Conservation (phyloP, 2,329 filamentous ascomycete species). For the Ustilaginoidea virens region DNA sequence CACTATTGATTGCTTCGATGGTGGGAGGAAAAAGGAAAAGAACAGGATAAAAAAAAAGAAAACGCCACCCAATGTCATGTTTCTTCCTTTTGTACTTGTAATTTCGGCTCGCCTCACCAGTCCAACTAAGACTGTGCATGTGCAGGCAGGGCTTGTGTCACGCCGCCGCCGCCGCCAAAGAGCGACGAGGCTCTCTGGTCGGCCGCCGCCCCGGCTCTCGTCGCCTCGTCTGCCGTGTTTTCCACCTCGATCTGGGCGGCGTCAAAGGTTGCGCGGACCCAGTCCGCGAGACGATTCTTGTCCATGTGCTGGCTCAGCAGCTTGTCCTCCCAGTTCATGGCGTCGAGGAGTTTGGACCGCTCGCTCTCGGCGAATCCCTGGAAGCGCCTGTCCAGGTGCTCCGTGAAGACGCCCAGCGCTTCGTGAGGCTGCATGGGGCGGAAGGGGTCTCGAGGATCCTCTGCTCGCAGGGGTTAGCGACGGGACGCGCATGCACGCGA, state of each 20-base stretch:
- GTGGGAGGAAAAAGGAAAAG: background rate
- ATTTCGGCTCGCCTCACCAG: background rate
- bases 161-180: background rate
- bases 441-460: constrained; percentile 26
- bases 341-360: constrained; percentile 50
- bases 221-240: constrained; percentile 16
- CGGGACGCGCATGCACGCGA: constrained; percentile 1
- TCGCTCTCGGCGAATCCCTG: constrained; percentile 44
- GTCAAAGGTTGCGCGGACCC: constrained; percentile 32
- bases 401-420: constrained; percentile 42
- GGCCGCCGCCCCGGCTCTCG: constrained; percentile 6
- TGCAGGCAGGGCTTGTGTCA: no score
- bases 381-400: constrained; percentile 46
- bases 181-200: background rate
- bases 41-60: background rate
- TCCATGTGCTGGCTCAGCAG: constrained; percentile 48
- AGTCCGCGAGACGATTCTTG: constrained; percentile 53
- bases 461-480: constrained; percentile 18
- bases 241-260: constrained; percentile 20
- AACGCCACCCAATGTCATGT: background rate
- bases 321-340: constrained; percentile 59
- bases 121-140: no score
- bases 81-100: background rate
- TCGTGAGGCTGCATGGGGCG: constrained; percentile 35
- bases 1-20: background rate